Conservation (phyloP, 768 basidiomycete genomes). For the Russula brevipes region DNA sequence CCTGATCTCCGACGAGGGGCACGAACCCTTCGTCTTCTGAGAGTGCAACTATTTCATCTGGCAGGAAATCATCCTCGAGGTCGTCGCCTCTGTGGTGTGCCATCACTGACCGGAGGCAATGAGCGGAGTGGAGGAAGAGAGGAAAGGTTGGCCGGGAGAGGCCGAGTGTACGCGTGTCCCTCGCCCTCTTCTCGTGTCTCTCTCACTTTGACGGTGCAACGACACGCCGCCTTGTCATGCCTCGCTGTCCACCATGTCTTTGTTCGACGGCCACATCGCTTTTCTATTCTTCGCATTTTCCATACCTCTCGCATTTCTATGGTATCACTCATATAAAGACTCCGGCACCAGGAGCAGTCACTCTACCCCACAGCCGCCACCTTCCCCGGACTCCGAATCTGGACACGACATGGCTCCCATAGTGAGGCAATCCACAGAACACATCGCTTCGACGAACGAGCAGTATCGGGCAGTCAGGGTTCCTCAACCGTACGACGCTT, state of each 20-base stretch:
- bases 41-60: constrained; percentile 59
- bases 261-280: not conserved
- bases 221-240: not conserved
- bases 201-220: not conserved
- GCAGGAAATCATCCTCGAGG: constrained; percentile 76
- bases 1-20: constrained; percentile 27
- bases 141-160: constrained; percentile 2
- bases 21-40: constrained; percentile 51
- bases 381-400: constrained; percentile 1
- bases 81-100: constrained; percentile 58
- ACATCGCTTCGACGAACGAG: not conserved
- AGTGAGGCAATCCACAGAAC: constrained; percentile 7
- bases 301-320: constrained; percentile 5
- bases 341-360: not conserved
- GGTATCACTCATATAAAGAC: constrained; percentile 17
- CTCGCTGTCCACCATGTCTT: not conserved
- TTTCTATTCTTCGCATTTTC: not conserved
- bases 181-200: not conserved
- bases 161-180: not conserved
- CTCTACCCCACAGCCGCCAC: not conserved
- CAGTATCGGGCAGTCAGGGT: constrained; percentile 14
- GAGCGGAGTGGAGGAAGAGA: not conserved
- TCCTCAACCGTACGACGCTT: constrained; percentile 62
- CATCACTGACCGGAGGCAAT: constrained; percentile 26
- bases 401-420: constrained; percentile 19